Evolutionary conservation across 2,329 filamentous ascomycete genomes (phyloP), one percentile per base, ranked within the genome.

Genomic region (Penicillium sp.): DNA sequence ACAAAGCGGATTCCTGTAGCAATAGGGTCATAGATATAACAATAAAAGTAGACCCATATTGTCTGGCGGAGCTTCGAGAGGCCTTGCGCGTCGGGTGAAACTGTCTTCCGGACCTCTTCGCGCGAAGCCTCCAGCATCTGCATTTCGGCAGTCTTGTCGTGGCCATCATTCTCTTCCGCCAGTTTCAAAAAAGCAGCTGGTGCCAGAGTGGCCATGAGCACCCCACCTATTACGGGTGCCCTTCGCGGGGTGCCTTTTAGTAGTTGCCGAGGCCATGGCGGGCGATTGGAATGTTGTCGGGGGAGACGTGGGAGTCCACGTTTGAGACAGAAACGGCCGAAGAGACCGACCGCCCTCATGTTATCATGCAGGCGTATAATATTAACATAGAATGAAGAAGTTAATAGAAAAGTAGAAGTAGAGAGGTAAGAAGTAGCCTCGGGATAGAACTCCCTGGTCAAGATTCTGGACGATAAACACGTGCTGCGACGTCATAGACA

Each of bases 1-100:
- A 97, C 74, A 66, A 99, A 95, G n/a, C 94, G 84, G 46, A 93
- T 74, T 0, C 90, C 90, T 0, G 93, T 99, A 54, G 88, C 92
- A 27, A 97, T 73, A 0, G 94, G 93, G 74, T 99, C 94, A 55
- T 76, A 77, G 21, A 79, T 62, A 59, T 76, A 79, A 53, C 68
- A 69, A 66, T 96, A 90, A 38, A 94, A 62, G 55, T 88, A 84
- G 31, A 91, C 80, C 57, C 87, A 79, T 29, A 90, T 68, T 13
- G 80, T 80, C 61, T 87, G 84, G 47, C 82, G 76, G 7, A 87
- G 67, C 48, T 84, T 82, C 15, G 76, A 78, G 15, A 91, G 71
- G 0, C 87, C 85, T 39, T 78, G 79, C 31, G 88, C 81, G 57
- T 87, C 79, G 5, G 87, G 81, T 1, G 84, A 80, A 1, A 92